Evolutionary conservation across 2,329 filamentous ascomycete genomes (phyloP), one percentile per base, ranked within the genome.

Genomic region (Corinectria fuckeliana): DNA sequence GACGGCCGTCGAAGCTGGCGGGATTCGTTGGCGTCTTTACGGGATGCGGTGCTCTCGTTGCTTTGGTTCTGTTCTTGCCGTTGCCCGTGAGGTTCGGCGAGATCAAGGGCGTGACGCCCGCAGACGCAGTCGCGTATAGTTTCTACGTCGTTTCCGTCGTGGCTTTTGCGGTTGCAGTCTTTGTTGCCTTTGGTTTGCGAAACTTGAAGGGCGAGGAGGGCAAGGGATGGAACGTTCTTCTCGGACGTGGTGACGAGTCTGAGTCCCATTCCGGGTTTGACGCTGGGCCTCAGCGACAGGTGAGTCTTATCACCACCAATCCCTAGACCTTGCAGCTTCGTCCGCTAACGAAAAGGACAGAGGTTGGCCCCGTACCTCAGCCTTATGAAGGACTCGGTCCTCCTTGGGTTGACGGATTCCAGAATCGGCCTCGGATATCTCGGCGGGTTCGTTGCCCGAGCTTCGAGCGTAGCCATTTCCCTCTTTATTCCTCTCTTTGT

Each of bases 401-500:
- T 87, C 6, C 83, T 96, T 10, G 93, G 91, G 13, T 87, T 92
- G 68, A 87, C 81, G 8, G 91, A 96, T 72, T 82, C 87, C 9
- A 86, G 90, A 67, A 96, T 99, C 62, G 89, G 88, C 16, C 83
- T 98, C 0, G 94, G 91, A 25, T 99, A 98, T 71, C 80, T 98
- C 0, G 95, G 94, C 62, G 95, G 95, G 1, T 97, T 98, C 70
- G 94, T 99, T 2, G 94, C 93, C 9, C 88, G 95, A 56, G 93
- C 95, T 7, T 97, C 93, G 1, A 97, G 93, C 0, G 95, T 99
- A 5, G 94, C 91, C 51, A 96, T 99, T 65, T 96, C 92, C 1
- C 85, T 98, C 5, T 99, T 98, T 77, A 91, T 99, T 53, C 95
- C 95, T 1, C 84, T 99, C 2, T 96, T 91, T 72, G 88, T 97